A percentile compares a stretch with the other conserved stretches of the same genome.
Evolutionary conservation across 148 eudicot genomes (phyloP).

Genomic region (Oxyria digyna): DNA sequence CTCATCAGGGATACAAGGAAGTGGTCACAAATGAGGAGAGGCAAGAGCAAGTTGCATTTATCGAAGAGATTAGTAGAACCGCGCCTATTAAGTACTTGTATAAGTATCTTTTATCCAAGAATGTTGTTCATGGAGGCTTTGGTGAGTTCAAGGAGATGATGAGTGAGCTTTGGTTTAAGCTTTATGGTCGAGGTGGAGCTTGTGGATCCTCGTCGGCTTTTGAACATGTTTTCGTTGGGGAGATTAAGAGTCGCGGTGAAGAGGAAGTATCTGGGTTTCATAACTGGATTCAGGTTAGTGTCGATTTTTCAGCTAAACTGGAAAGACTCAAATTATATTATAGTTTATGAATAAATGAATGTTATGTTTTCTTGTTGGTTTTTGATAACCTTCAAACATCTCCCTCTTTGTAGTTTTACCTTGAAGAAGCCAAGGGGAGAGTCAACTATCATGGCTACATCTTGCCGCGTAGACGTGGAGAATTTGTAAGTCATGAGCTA

Average conservation of each 20-base stretch:
- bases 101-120: conserved; percentile 50
- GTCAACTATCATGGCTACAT: conserved; percentile 96
- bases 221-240: conserved; percentile 98
- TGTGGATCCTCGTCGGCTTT: conserved; percentile 71
- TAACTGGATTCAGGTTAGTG: conserved; percentile 90
- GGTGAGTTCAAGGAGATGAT: conserved; percentile 59
- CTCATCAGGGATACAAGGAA: conserved; percentile 71
- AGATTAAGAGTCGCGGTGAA: conserved; percentile 68
- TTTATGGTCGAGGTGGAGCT: conserved; percentile 86
- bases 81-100: conserved; percentile 81
- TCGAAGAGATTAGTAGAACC: conserved; percentile 96
- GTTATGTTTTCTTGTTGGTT: too few species aligned
- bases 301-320: too few species aligned
- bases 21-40: conserved; percentile 56
- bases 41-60: conserved; percentile 75
- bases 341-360: too few species aligned
- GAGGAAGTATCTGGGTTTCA: conserved; percentile 86
- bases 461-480: conserved; percentile 70
- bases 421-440: conserved; percentile 86
- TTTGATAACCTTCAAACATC: too few species aligned
- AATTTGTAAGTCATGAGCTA: conserved; percentile 60
- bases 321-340: too few species aligned
- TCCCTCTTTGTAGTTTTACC: conserved; percentile 70
- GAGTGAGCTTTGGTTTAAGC: conserved; percentile 72
- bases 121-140: conserved; percentile 29